Base-by-base conservation (phyloP, 179 eudicot species). In the Nepenthes alata region DNA sequence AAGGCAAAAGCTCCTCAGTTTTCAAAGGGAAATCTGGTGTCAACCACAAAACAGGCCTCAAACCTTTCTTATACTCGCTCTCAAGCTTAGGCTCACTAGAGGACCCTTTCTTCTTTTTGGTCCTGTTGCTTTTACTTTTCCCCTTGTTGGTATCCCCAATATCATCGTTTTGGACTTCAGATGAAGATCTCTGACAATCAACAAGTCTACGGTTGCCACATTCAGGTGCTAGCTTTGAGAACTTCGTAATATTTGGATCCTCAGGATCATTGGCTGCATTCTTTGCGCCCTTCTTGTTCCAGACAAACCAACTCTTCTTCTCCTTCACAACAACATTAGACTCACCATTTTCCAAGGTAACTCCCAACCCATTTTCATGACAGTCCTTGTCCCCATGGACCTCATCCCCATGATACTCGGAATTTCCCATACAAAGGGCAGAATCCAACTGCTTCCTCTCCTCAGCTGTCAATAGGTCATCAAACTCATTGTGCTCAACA, bases 21-120 rank as follows among this genome's bases (percentile, higher is more conserved):
- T 74, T 80, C 80, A 91, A 71, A 3, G 96, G 96, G 59, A 89
- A 91, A 76, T 84, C 95, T 35, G 89, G 89, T 14, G 98, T 84
- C 72, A 91, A 67, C 95, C 96, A 91, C 45, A 91, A 67, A 66
- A 91, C 95, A 53, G 98, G 96, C 64, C 98, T 78, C 71, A 91
- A 57, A 58, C 98, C 96, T 77, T 91, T 91, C 74, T 86, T 91
- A 62, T 86, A 89, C 76, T 91, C 96, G 47, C 95, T 89, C 70
- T 86, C 98, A 70, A 57, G 81, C 73, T 83, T 91, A 45, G 45
- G 5, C 45, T 41, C 45, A 41, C 0, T 41, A 7, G 45, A 4
- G 8, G 45, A 41, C 45, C 45, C 45, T 41, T 41, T 41, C 45
- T 41, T 41, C 45, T 41, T 41, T 41, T 41, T 41, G 6, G 5